phyloP scores from a whole-genome alignment of 2,329 filamentous ascomycete genomes.

The Aureobasidium sp. region DNA sequence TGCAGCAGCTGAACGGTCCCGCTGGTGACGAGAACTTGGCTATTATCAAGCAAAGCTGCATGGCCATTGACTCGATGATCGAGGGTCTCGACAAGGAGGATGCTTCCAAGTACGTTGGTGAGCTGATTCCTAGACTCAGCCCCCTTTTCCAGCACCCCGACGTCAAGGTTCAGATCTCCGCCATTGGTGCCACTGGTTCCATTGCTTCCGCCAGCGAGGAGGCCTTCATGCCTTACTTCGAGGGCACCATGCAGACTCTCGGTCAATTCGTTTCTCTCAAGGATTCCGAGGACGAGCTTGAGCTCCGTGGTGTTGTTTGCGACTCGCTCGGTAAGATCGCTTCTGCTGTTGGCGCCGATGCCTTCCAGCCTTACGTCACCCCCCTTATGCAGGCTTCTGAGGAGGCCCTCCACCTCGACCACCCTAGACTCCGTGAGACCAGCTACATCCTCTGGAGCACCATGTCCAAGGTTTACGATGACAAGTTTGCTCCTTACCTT shows the following conservation, averaged over 20 bases:
- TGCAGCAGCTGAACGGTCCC: slow-evolving; percentile 54
- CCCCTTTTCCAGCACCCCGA: slow-evolving; percentile 77
- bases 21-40: slow-evolving; percentile 69
- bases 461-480: slow-evolving; percentile 86
- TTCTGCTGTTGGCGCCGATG: slow-evolving; percentile 72
- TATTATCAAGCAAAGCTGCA: slow-evolving; percentile 84
- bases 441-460: slow-evolving; percentile 97
- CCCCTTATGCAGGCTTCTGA: slow-evolving; percentile 89
- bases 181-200: slow-evolving; percentile 82
- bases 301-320: slow-evolving; percentile 80
- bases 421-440: slow-evolving; percentile 86
- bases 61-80: slow-evolving; percentile 84
- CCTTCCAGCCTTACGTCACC: slow-evolving; percentile 86
- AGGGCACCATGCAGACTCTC: slow-evolving; percentile 82
- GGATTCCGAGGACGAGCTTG: slow-evolving; percentile 80
- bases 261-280: slow-evolving; percentile 79
- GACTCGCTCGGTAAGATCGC: slow-evolving; percentile 94
- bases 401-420: slow-evolving; percentile 80
- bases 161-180: slow-evolving; percentile 80
- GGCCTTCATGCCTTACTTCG: slow-evolving; percentile 85
- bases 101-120: slow-evolving; percentile 72
- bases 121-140: slow-evolving; percentile 78
- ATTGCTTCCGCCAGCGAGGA: slow-evolving; percentile 79
- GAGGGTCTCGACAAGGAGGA: slow-evolving; percentile 76
- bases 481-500: slow-evolving; percentile 72